Evolutionary conservation across 2,329 filamentous ascomycete genomes (phyloP), one percentile per base, ranked within the genome.

Genomic region (Fusarium coicis): DNA sequence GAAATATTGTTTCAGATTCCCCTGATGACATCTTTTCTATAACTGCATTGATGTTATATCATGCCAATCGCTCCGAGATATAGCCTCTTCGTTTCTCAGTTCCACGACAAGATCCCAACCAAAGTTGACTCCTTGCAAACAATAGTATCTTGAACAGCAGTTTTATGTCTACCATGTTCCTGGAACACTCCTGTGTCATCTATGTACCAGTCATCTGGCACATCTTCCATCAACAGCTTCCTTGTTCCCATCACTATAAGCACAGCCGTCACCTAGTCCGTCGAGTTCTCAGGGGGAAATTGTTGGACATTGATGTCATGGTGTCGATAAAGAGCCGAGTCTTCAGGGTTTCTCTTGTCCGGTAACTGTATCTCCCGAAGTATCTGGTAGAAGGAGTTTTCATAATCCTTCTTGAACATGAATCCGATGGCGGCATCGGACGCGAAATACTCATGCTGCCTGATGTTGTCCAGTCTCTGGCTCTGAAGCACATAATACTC

Each of bases 131-230:
- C 52, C 39, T 57, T 12, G 6, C 70, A 68, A 9, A 59, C 34
- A 21, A 76, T 70, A 10, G 50, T 66, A 26, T 77, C 65, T 32
- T 49, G 36, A 23, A 77, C 64, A 32, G 28, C 44, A 23, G 50
- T 59, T 39, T 32, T 43, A 15, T 37, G 43, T 21, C 75, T 66
- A 4, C 75, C 75, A 21, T 52, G 47, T 37, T 74, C 63, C 30
- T 64, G 74, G 52, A 77, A 77, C 46, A 61, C 61, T 11, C 75
- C 75, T 10, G 47, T 59, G 9, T 74, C 72, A 11, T 76, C 75
- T 34, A 77, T 64, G 57, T 76, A 75, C 75, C 75, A 77, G 32
- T 75, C 75, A 6, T 50, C 30, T 3, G 75, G 72, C 19, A 70
- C 70, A 18, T 72, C 55, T 23, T 75, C 74, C 19, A 75, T 66